Conservation (phyloP, 2,329 filamentous ascomycete genomes). For the Aspergillus luchuensis region DNA sequence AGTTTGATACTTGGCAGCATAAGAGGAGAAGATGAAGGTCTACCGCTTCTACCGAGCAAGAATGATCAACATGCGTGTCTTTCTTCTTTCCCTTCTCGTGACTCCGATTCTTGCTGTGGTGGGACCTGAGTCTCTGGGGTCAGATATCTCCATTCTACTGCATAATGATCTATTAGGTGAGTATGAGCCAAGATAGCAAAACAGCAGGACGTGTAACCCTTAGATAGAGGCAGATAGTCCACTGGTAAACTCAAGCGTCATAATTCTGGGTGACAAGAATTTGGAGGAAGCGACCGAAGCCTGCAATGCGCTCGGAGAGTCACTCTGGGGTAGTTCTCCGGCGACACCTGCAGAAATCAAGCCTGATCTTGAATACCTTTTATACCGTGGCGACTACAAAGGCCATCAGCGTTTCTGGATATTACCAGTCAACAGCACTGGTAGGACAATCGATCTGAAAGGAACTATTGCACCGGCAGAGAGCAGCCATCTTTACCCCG, state of each 20-base stretch:
- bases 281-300: background rate
- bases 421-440: background rate
- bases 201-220: no score
- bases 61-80: background rate
- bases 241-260: background rate
- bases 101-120: background rate
- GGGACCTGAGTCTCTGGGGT: background rate
- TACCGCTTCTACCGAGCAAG: background rate
- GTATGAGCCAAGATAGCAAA: no score
- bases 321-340: background rate
- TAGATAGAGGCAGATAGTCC: background rate
- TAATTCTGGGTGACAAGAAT: background rate
- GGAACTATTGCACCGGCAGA: background rate
- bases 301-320: background rate
- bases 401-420: background rate
- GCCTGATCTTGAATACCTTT: background rate
- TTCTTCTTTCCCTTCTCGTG: background rate
- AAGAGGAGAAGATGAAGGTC: background rate
- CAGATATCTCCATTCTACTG: background rate
- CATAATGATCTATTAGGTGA: conserved; percentile 7
- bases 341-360: background rate
- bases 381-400: background rate
- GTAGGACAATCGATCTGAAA: background rate
- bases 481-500: background rate
- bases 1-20: background rate